Evolutionary conservation across 805 yeast species (phyloP).

Genomic region (Lachancea sp.): DNA sequence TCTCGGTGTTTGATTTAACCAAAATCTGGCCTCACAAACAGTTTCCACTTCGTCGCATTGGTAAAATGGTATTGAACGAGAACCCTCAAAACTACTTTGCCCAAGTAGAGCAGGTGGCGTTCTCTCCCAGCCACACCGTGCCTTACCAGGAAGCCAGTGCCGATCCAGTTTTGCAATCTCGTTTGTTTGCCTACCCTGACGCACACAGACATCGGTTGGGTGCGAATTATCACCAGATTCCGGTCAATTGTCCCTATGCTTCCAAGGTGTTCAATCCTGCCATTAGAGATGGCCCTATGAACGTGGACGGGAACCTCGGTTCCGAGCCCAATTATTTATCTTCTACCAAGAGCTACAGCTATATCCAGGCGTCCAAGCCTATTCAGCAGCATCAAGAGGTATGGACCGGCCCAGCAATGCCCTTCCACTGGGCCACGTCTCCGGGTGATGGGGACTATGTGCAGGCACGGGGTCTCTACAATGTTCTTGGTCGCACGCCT

Average conservation of each 20-base stretch:
- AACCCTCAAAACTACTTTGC: slow-evolving; percentile 85
- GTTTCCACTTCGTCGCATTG: slow-evolving; percentile 82
- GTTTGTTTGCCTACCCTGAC: slow-evolving; percentile 78
- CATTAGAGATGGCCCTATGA: slow-evolving; percentile 78
- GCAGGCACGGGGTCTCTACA: slow-evolving; percentile 74
- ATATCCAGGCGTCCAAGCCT: slow-evolving; percentile 24
- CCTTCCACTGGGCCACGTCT: slow-evolving; percentile 76
- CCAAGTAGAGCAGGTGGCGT: slow-evolving; percentile 80
- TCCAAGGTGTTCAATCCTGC: slow-evolving; percentile 56
- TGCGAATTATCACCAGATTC: slow-evolving; percentile 72
- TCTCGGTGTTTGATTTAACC: slow-evolving; percentile 83
- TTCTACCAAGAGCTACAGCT: slow-evolving; percentile 36
- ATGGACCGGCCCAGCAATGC: slow-evolving; percentile 76
- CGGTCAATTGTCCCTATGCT: slow-evolving; percentile 80
- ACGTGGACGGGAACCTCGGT: slow-evolving; percentile 65
- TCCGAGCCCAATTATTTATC: slow-evolving; percentile 70
- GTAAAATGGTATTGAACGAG: slow-evolving; percentile 70
- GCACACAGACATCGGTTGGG: slow-evolving; percentile 78
- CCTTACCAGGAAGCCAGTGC: slow-evolving; percentile 79
- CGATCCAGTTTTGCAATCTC: slow-evolving; percentile 77
- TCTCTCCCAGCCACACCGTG: slow-evolving; percentile 78
- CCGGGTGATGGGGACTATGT: slow-evolving; percentile 61
- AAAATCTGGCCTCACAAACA: slow-evolving; percentile 88
- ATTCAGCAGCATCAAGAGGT: slow-evolving; percentile 66
- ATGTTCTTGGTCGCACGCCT: slow-evolving; percentile 66